Evolutionary conservation across 1,284 basidiomycete species (phyloP).

Genomic region (Puccinia coronata): DNA sequence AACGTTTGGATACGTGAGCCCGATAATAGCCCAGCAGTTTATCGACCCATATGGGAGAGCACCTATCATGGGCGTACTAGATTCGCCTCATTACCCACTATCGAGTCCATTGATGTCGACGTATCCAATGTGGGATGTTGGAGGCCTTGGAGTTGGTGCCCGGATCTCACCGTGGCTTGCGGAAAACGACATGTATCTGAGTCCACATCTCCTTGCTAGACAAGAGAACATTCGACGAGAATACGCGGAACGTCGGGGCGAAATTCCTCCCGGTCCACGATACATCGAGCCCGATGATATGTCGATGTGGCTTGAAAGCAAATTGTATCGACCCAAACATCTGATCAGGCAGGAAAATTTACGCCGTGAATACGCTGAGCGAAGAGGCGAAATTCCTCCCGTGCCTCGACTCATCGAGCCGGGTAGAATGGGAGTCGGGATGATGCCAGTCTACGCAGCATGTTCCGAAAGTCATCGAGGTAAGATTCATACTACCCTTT

Average conservation of each 20-base stretch:
- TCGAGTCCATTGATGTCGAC: slow-evolving; percentile 21
- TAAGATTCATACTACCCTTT: background rate
- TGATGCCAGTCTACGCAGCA: background rate
- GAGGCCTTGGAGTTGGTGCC: slow-evolving; percentile 45
- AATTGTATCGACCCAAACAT: slow-evolving; percentile 16
- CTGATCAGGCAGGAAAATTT: slow-evolving; percentile 30
- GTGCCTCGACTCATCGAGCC: slow-evolving; percentile 37
- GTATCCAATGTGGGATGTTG: slow-evolving; percentile 47
- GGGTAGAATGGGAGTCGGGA: slow-evolving; percentile 7
- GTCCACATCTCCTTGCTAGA: slow-evolving; percentile 6
- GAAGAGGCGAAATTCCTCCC: slow-evolving; percentile 44
- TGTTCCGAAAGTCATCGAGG: slow-evolving; percentile 8
- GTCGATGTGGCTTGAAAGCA: background rate
- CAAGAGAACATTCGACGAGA: slow-evolving; percentile 34
- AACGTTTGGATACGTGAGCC: slow-evolving; percentile 35
- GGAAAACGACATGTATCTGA: background rate
- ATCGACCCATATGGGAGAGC: background rate
- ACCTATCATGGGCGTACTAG: slow-evolving; percentile 32
- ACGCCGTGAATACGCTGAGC: slow-evolving; percentile 39
- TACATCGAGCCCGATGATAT: slow-evolving; percentile 16
- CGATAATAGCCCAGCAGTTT: background rate
- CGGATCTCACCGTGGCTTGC: slow-evolving; percentile 41
- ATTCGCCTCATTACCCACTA: slow-evolving; percentile 36
- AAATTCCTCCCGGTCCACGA: slow-evolving; percentile 40
- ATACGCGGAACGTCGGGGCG: slow-evolving; percentile 44